Evolutionary conservation across 73 alveolate genomes (phyloP), one percentile per base, ranked within the genome.

Genomic region (Symbiodinium pilosum): DNA sequence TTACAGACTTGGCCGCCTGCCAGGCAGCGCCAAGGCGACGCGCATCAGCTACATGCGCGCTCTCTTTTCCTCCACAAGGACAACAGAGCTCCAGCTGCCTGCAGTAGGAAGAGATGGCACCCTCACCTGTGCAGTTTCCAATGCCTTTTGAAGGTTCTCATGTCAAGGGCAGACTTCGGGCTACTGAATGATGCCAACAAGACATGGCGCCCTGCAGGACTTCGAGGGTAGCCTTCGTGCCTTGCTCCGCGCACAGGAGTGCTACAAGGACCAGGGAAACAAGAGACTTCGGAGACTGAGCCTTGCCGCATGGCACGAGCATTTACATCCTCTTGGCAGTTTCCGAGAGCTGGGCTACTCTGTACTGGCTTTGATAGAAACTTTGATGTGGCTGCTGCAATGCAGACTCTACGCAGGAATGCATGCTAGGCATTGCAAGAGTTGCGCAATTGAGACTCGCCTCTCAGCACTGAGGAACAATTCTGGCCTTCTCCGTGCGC

Each of bases 191-290:
- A 16, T 51, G 68, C 68, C 81, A n/a, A n/a, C n/a, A n/a, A n/a
- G n/a, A n/a, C n/a, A n/a, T n/a, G n/a, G n/a, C n/a, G n/a, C n/a
- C n/a, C n/a, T n/a, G 6, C 14, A 64, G 81, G 97, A 91, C 97
- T 69, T 32, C 32, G 97, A 68, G 56, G 88, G 54, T 41, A 86
- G 89, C 77, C 89, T 91, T 43, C 97, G 88, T 2, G 87, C 89
- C 32, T 47, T 91, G 40, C 89, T 69, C 81, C 88, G 97, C 14
- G 97, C 97, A 21, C 97, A 91, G 44, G 95, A 89, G 47, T 89
- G 95, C 86, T 89, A 89, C 88, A 91, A 91, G 43, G 97, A 91
- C 84, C 97, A 91, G 64, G 97, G 97, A 43, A 69, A 85, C 56
- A 91, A 91, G 40, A 73, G 81, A 43, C 36, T 91, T 9, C 43